phyloP scores from a whole-genome alignment of 768 basidiomycete genomes.

The Lactarius tabidus region DNA sequence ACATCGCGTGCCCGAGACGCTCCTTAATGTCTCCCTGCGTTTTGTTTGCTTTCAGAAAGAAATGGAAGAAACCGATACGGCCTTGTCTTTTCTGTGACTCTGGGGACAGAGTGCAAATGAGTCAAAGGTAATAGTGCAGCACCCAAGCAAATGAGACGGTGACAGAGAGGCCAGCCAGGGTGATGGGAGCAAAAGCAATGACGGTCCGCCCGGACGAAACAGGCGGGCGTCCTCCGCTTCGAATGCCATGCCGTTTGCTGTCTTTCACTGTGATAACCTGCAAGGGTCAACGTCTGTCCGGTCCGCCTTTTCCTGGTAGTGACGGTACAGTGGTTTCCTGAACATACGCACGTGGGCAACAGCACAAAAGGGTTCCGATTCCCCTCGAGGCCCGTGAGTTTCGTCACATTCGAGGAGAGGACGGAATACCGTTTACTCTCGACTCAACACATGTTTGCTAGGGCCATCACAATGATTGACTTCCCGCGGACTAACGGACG shows the following conservation, averaged over 20 bases:
- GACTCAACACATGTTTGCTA: background rate
- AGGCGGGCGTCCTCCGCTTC: conserved; percentile 4
- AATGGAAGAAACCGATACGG: background rate
- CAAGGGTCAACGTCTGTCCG: conserved; percentile 4
- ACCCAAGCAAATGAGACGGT: conserved; percentile 5
- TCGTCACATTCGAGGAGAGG: no score
- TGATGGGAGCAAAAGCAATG: conserved; percentile 11
- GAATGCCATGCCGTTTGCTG: background rate
- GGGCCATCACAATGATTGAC: background rate
- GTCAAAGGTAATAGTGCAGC: conserved; percentile 6
- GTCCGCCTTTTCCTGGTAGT: background rate
- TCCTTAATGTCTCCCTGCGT: background rate
- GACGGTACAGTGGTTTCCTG: background rate
- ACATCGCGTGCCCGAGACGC: conserved; percentile 4
- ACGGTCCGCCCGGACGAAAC: conserved; percentile 14
- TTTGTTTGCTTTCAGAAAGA: background rate
- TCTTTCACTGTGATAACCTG: conserved; percentile 19
- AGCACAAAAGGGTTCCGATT: background rate
- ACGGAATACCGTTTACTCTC: background rate
- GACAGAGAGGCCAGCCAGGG: conserved; percentile 4
- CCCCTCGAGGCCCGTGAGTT: background rate
- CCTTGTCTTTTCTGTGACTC: background rate
- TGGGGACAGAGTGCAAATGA: background rate
- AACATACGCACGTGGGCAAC: background rate
- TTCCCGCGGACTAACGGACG: background rate